Base-by-base conservation (phyloP, 208 protist species). In the Crithidia brevicula region DNA sequence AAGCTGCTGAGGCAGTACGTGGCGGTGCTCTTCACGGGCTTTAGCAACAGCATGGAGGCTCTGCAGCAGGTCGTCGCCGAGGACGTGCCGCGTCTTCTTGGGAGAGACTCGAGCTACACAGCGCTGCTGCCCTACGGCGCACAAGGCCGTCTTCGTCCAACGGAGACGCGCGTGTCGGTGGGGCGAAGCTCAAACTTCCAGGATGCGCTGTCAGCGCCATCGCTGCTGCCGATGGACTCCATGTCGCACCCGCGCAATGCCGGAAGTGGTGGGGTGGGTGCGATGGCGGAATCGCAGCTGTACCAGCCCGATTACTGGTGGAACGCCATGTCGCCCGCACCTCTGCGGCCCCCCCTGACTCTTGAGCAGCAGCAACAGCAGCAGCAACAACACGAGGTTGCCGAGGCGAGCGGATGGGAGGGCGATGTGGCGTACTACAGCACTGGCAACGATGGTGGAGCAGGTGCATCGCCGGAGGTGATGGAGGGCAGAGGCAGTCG, bases 11-110 rank as follows among this genome's bases (percentile, higher is more conserved):
- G 50, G 36, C 66, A 85, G 27, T 78, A 77, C 59, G 71, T 81
- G 28, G 67, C 67, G 27, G 79, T 88, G 36, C 67, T 85, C 25
- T 51, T 79, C 54, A 46, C 70, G 0, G 81, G 75, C 36, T 89
- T 84, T 47, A 49, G 53, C 38, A 43, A 73, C 36, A 60, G 74
- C 50, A 49, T 86, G 27, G 1, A 62, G 20, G 62, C 52, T 16
- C 58, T 79, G 23, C 57, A 72, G 52, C 63, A 72, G 30, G 67
- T 65, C 5, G 45, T 79, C 4, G 38, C 40, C 9, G 71, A 77
- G 42, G 72, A 73, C 10, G 49, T 79, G 46, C 34, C 45, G 50
- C 36, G 31, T 13, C 25, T 58, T 16, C 11, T 68, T 7, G 54
- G 68, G 18, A 23, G 45, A 10, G 51, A 56, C 53, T 13, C 45